Evolutionary conservation across 352 stramenopile genomes (phyloP), one percentile per base, ranked within the genome.

Genomic region (Halophytophthora polymorphica): DNA sequence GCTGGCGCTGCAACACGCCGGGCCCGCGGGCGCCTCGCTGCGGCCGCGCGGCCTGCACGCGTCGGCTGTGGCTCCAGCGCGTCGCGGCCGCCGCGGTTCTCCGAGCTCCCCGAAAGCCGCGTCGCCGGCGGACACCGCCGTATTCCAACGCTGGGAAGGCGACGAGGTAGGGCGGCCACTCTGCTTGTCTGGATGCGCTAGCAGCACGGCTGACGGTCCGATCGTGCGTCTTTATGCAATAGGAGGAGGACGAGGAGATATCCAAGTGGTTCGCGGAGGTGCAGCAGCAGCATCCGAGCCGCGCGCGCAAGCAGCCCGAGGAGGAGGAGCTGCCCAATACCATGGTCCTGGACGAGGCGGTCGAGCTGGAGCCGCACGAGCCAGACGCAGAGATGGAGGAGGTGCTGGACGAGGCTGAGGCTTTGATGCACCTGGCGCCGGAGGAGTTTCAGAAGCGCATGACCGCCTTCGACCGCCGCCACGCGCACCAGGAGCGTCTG

Each of bases 341-440:
- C 31, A 70, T 77, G 60, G 53, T 73, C 37, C 33, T 68, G 33
- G 39, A 54, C 21, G 52, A 64, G 19, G 53, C 64, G 17, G 61
- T 78, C 2, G 66, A 68, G 41, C 57, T 73, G 2, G 55, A 74
- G 34, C 40, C 73, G 11, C 66, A 75, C 14, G 66, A 73, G 3
- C 33, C 65, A 1, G 77, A 92, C 36, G 54, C 80, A 25, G 78
- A 89, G 58, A 81, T 65, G 0, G 53, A 87, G 31, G 66, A 83
- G 56, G 88, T 93, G 42, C 45, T 92, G 31, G 71, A 83, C 31
- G 78, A 83, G 45, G 77, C 86, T 2, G 79, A 92, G 37, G 71
- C 90, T 23, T 58, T 92, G 10, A 88, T 92, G 31, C 45, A 53
- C 18, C 50, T 92, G 15, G 77, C 61, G 8, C 72, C 77, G 7